Evolutionary conservation across 1,284 basidiomycete genomes (phyloP), one percentile per base, ranked within the genome.

Genomic region (Puccinia triticina): DNA sequence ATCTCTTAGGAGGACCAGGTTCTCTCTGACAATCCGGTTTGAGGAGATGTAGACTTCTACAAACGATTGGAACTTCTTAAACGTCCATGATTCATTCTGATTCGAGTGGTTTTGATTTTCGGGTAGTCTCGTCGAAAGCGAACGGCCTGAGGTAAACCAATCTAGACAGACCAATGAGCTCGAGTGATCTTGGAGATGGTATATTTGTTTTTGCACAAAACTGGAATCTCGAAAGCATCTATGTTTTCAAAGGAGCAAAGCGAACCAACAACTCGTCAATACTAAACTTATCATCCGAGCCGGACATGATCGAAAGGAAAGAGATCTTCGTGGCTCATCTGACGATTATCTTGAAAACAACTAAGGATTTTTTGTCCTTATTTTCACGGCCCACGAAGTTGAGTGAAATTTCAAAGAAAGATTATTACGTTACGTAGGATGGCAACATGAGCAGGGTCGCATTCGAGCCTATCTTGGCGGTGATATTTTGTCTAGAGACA

Each of bases 51-150:
- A 77, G 29, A 77, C 37, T 53, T 77, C 75, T 29, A 77, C 11
- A 67, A 77, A 77, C 40, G 75, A 77, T 50, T 77, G 75, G n/a
- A 66, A 77, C 29, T 77, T 77, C 43, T 77, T 64, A 26, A 77
- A 77, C 26, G 37, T 66, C 75, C 75, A 77, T n/a, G 75, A 77
- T 50, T 77, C 75, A 26, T 40, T 29, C 55, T 75, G 32, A 37
- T 64, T 77, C 3, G n/a, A 26, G 66, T 48, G 3, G n/a, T 48
- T 23, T 59, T 66, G 59, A 26, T 74, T 2, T 18, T 74, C 18
- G 1, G 21, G 12, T 61, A 77, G 48, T 50, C 75, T 77, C 21
- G 75, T 77, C 61, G 75, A 77, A 7, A 43, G 32, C 21, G 75
- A 32, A 26, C 75, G 59, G 26, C 75, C 75, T 29, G 75, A 77